These are phyloP conservation scores for Paecilomyces sp. DNA, from an alignment of 2,329 filamentous ascomycete species.

Conservation along the genomic window DNA sequence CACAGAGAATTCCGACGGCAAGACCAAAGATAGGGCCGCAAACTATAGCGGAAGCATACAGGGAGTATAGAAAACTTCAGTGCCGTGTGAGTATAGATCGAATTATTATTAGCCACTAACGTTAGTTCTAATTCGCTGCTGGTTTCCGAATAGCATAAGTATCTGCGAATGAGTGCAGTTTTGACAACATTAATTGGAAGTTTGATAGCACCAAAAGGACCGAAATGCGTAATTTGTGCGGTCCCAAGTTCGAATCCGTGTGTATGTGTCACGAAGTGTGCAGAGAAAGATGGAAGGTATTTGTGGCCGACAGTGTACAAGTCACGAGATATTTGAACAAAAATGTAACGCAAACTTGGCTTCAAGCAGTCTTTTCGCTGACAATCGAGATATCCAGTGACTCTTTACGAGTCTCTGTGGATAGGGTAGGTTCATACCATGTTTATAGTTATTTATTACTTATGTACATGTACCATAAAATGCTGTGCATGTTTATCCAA, in stretches of 20 bases:
- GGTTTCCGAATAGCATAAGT: not conserved
- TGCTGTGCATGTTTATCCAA: not conserved
- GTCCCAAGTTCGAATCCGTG: not conserved
- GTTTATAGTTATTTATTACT: not conserved
- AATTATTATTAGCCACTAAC: not conserved
- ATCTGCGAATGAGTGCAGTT: not conserved
- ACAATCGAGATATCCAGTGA: not conserved
- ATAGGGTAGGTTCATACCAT: not conserved
- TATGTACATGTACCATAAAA: not conserved
- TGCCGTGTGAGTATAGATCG: not conserved
- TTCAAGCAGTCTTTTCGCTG: not conserved
- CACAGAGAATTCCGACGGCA: not conserved
- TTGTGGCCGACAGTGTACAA: not conserved
- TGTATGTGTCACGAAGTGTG: not conserved
- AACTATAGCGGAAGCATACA: not conserved
- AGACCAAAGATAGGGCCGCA: not conserved
- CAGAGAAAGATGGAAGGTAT: not conserved
- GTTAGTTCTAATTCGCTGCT: not conserved
- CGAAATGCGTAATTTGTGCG: not conserved
- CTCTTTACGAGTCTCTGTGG: not conserved
- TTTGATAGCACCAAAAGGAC: not conserved
- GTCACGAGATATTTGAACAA: not conserved
- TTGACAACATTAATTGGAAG: not conserved
- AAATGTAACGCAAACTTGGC: not conserved
- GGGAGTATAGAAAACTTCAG: not conserved